A percentile compares a stretch with the other conserved stretches of the same genome.
phyloP scores from a whole-genome alignment of 1,139 yeast genomes.

The Insectozyma bohioensis region DNA sequence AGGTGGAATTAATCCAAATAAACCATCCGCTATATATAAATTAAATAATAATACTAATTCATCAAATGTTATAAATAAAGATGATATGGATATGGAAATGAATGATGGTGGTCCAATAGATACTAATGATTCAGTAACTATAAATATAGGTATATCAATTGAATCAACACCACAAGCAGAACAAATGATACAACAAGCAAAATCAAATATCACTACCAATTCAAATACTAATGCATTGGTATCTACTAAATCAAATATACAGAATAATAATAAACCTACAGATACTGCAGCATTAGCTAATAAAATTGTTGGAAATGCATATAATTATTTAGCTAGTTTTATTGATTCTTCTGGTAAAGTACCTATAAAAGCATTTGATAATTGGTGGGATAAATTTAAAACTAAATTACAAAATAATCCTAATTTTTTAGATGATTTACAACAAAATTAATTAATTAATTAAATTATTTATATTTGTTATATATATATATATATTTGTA shows the following conservation, averaged over 20 bases:
- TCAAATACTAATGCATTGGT: constrained; percentile 16
- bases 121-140: constrained; percentile 26
- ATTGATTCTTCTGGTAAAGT: constrained; percentile 77
- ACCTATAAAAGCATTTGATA: constrained; percentile 84
- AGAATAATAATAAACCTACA: constrained; percentile 21
- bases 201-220: constrained; percentile 5
- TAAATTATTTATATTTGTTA: too few relatives aligned
- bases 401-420: constrained; percentile 77
- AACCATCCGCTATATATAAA: constrained; percentile 91
- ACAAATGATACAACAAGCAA: constrained; percentile 39
- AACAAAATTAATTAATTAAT: too few relatives aligned
- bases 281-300: constrained; percentile 64
- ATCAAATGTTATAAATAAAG: constrained; percentile 20
- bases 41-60: constrained; percentile 46
- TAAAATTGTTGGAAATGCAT: constrained; percentile 87
- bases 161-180: constrained; percentile 71
- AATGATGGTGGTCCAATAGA: constrained; percentile 21
- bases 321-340: constrained; percentile 84
- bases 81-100: constrained; percentile 39
- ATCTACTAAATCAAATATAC: constrained; percentile 13
- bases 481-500: too few relatives aligned
- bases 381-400: constrained; percentile 95
- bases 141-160: constrained; percentile 84
- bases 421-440: constrained; percentile 58
- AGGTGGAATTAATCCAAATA: constrained; percentile 70